A percentile compares a stretch with the other conserved stretches of the same genome.
Evolutionary conservation across 441 rosid genomes (phyloP).

Genomic region (Euphorbia corollata): DNA sequence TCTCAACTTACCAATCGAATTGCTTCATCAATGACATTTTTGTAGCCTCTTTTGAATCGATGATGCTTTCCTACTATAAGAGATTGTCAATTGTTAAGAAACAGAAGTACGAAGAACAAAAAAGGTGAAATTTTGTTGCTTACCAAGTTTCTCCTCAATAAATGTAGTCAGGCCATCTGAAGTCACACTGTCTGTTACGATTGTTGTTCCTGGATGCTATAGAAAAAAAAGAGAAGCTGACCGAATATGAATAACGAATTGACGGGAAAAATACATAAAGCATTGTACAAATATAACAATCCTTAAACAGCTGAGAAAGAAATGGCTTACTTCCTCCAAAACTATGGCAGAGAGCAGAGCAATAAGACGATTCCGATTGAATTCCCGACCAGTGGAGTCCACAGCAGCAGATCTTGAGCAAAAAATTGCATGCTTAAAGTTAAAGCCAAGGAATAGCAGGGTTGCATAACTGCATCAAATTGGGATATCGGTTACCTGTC

Average conservation of each 20-base stretch:
- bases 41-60: constrained; percentile 93
- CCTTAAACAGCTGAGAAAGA: constrained; percentile 8
- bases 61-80: constrained; percentile 85
- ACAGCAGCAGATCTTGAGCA: constrained; percentile 91
- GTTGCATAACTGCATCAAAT: constrained; percentile 11
- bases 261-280: neutral
- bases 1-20: constrained; percentile 64
- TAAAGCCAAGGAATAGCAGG: neutral
- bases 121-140: constrained; percentile 8
- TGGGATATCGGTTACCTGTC: constrained; percentile 53
- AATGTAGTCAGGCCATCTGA: constrained; percentile 84
- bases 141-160: constrained; percentile 88
- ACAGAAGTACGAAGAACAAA: constrained; percentile 16
- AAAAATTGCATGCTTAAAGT: neutral
- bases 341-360: constrained; percentile 92
- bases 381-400: constrained; percentile 78
- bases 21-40: constrained; percentile 96
- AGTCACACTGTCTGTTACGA: constrained; percentile 96
- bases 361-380: constrained; percentile 87
- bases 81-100: constrained; percentile 18
- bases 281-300: constrained; percentile 8
- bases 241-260: constrained; percentile 1
- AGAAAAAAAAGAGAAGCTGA: constrained; percentile 16
- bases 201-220: constrained; percentile 89
- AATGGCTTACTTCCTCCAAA: constrained; percentile 73